phyloP scores from a whole-genome alignment of 2,329 filamentous ascomycete genomes.

The Lachnellula hyalina region DNA sequence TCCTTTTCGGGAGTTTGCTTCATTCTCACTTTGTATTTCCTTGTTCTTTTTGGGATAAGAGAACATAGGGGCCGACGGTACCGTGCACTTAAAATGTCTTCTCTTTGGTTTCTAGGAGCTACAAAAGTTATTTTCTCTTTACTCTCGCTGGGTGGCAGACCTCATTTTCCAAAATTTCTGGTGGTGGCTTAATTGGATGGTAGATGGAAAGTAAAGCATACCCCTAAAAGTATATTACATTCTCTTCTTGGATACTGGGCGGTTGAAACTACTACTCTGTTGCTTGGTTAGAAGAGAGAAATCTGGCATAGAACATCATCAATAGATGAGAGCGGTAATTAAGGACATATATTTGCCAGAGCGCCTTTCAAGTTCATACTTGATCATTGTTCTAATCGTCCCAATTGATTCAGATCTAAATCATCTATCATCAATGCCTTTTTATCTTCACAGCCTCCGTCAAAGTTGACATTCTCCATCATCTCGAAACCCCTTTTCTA shows the following conservation, averaged over 20 bases:
- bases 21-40: background rate
- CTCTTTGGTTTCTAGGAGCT: background rate
- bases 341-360: background rate
- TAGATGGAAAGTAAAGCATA: background rate
- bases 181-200: background rate
- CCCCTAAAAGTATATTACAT: background rate
- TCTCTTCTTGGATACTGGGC: conserved; percentile 1
- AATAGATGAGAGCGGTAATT: conserved; percentile 5
- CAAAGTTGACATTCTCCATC: too few relatives aligned
- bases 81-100: background rate
- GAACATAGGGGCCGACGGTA: background rate
- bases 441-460: too few relatives aligned
- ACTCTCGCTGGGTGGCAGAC: background rate
- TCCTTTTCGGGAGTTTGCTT: conserved; percentile 7
- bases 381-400: background rate
- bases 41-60: background rate
- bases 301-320: conserved; percentile 5
- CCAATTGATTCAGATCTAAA: background rate
- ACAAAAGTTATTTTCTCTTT: background rate
- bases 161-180: background rate
- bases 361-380: background rate
- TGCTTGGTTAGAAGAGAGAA: conserved; percentile 1
- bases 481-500: too few relatives aligned
- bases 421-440: background rate
- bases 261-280: conserved; percentile 1